Base-by-base conservation (phyloP, 805 yeast species). In the Candida succiphila region DNA sequence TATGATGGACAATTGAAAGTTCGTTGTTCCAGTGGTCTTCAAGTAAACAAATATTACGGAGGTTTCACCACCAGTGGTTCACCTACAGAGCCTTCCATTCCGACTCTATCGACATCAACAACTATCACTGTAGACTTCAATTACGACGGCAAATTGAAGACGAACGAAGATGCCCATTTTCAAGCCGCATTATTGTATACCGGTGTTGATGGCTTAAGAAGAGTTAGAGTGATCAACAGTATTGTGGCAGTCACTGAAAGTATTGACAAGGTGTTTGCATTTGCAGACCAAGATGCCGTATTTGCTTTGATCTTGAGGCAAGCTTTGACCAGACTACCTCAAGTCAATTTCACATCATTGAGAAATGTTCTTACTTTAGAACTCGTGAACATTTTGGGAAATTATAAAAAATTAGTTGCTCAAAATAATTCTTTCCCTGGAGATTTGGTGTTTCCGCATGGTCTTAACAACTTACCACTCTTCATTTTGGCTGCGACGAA, bases 131-230 rank as follows among this genome's bases (percentile, higher is more conserved):
- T 84, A 2, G 66, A 85, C 33, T 74, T 89, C 46, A 68, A 67
- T 30, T 81, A 84, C 48, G 96, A 87, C 49, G 86, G 86, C 3
- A 75, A 74, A 39, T 61, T 86, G 23, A 72, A 77, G 37, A 64
- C 81, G 2, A 74, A 74, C 39, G 65, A 69, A 25, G 96, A 87
- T 53, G 82, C 85, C 17, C 92, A 86, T 53, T 85, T 89, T 63
- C 98, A 92, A 58, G 81, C 84, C 2, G 96, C 97, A 0, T 44
- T 92, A 19, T 61, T 92, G 35, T 89, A 87, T 52, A 88, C 96
- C 1, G 82, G 86, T 30, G 49, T 66, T 2, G 66, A 67, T 31
- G 98, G 98, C 17, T 58, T 66, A 7, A 65, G 96, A 43, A 79
- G 84, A 45, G 89, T 92, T 13, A 69, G 98, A 40, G 87, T 87